Base-by-base conservation (phyloP, 75 land plant species). In the Chamaecyparis obtusa region DNA sequence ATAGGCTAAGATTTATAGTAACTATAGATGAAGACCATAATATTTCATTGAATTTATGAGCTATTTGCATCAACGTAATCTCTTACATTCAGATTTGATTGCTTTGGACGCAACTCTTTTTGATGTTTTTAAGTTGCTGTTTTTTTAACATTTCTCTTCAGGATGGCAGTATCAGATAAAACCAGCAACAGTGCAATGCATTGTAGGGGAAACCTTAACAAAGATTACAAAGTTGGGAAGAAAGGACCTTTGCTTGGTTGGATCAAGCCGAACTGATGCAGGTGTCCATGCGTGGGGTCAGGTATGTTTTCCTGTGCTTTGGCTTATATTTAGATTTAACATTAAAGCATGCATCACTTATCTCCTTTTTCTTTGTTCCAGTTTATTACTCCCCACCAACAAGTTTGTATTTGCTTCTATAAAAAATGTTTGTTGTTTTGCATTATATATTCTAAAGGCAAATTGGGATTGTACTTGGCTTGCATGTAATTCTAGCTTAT, bases 241-340 rank as follows among this genome's bases (percentile, higher is more conserved):
- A 35, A 89, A 94, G 49, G 91, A 95, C 21, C 94, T 97, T 41
- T 16, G 36, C 77, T 87, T 97, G 43, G 93, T 90, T 83, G 99
- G 94, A 67, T 95, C 99, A 16, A 90, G 99, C 49, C 90, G 99
- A 84, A 97, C 99, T 14, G 99, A 97, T 87, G 83, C 94, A 35
- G 99, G 99, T 83, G 99, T 97, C 69, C 99, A 97, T 92, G 99
- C 99, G 33, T 93, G 93, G 95, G 98, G 95, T 76, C 99, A 97
- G 96, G 97, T 96, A 83, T 90, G 93, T 37, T n/a, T 35, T 55
- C 16, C 16, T 35, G 21, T 54, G 24, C 57, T 56, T 44, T 46
- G 43, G 32, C 30, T 41, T 46, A 46, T 81, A 13, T 46, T 81
- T 46, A 81, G 46, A 27, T 81, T 81, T 44, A 11, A 27, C 30